These are phyloP conservation scores for Murraya paniculata DNA, from an alignment of 345 rosid species.

Conservation along the genomic window DNA sequence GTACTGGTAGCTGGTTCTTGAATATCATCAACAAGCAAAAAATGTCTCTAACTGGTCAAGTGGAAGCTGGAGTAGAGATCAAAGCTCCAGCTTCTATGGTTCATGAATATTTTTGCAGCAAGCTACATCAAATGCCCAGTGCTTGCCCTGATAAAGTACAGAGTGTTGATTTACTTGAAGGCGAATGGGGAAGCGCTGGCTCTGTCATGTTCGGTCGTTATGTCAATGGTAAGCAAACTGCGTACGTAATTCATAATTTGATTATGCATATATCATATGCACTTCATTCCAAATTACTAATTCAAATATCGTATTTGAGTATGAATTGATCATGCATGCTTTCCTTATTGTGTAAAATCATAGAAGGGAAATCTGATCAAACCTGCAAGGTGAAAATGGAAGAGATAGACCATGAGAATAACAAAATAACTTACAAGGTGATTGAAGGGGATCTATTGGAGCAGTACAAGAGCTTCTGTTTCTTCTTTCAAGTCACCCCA, in stretches of 20 bases:
- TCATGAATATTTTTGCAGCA: neutral
- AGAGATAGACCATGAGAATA: conserved; percentile 32
- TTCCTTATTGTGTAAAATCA: too few species aligned
- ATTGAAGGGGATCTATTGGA: conserved; percentile 35
- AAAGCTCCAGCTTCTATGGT: conserved; percentile 2
- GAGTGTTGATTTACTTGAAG: conserved; percentile 12
- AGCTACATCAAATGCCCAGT: neutral
- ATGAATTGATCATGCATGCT: neutral
- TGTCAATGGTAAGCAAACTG: neutral
- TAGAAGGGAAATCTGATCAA: neutral
- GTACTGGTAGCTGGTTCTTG: neutral
- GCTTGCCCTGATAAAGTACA: neutral
- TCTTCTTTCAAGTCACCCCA: conserved; percentile 23
- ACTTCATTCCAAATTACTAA: too few species aligned
- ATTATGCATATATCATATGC: neutral
- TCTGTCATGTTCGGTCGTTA: neutral
- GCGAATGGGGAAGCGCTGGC: neutral
- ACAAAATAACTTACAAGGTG: conserved; percentile 24
- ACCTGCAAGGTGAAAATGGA: conserved; percentile 33
- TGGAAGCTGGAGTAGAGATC: conserved; percentile 12
- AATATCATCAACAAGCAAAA: neutral
- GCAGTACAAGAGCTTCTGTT: conserved; percentile 23
- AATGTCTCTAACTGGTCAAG: conserved; percentile 17
- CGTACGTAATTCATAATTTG: neutral
- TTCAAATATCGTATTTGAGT: neutral